A percentile compares a stretch with the other conserved stretches of the same genome.
These are phyloP conservation scores for Nepenthes gracilis DNA, from an alignment of 148 eudicot species.

Conservation along the genomic window DNA sequence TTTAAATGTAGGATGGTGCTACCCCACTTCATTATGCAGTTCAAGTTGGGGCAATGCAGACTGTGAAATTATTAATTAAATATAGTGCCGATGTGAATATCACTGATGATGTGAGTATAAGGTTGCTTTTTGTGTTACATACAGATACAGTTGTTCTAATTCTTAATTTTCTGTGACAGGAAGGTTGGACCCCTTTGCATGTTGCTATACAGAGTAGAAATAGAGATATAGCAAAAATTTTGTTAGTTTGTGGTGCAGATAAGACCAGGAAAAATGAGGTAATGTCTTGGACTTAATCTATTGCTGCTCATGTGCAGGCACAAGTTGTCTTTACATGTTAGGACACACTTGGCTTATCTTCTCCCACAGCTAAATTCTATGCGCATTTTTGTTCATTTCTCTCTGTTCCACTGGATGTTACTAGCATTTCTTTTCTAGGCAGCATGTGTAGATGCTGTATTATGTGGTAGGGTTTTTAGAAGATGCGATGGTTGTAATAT, in stretches of 20 bases:
- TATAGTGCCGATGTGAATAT: conserved; percentile 63
- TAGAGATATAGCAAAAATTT: conserved; percentile 69
- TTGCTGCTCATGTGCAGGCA: background rate
- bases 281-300: conserved; percentile 5
- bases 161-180: conserved; percentile 29
- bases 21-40: conserved; percentile 92
- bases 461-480: too few species aligned
- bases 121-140: background rate
- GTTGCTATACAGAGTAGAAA: conserved; percentile 87
- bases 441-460: too few species aligned
- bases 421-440: too few species aligned
- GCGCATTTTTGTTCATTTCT: too few species aligned
- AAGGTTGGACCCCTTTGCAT: conserved; percentile 95
- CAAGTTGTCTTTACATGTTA: background rate
- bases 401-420: too few species aligned
- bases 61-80: conserved; percentile 80
- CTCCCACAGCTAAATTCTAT: background rate
- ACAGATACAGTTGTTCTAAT: background rate
- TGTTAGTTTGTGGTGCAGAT: conserved; percentile 83
- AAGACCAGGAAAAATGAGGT: conserved; percentile 68
- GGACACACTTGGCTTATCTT: background rate
- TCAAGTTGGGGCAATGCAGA: conserved; percentile 93
- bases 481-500: too few species aligned
- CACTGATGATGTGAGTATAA: conserved; percentile 56
- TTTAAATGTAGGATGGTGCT: conserved; percentile 56